phyloP scores from a whole-genome alignment of 495 filamentous ascomycete genomes.

The Tuber melanosporum region DNA sequence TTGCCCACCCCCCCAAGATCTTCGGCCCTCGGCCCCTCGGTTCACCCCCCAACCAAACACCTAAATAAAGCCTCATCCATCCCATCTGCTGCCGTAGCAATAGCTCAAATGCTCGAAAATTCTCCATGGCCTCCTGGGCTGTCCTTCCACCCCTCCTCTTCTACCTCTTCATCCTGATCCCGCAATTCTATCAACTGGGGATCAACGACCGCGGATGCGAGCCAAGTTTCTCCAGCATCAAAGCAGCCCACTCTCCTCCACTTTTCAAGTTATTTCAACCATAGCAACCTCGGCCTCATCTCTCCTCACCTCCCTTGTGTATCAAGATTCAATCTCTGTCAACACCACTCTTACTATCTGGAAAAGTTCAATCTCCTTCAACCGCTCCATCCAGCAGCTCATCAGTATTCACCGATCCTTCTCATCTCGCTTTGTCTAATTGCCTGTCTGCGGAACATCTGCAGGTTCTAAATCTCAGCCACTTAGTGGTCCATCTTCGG shows the following conservation, averaged over 20 bases:
- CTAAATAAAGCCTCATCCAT: not conserved
- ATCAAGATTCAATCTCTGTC: slow-evolving; percentile 11
- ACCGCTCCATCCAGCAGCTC: slow-evolving; percentile 15
- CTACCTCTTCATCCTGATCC: not conserved
- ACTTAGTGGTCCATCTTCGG: not conserved
- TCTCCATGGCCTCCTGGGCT: not conserved
- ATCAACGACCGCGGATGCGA: not conserved
- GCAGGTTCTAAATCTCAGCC: not conserved
- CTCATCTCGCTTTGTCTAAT: not conserved
- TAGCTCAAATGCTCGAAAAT: not conserved
- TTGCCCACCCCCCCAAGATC: not conserved
- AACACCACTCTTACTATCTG: slow-evolving; percentile 8
- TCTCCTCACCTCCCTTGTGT: slow-evolving; percentile 22
- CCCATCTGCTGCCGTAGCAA: not conserved
- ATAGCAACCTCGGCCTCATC: slow-evolving; percentile 26
- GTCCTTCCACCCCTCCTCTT: not conserved
- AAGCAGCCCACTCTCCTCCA: not conserved
- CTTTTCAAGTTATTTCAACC: slow-evolving; percentile 9
- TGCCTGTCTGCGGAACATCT: not conserved
- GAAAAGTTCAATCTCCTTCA: slow-evolving; percentile 4
- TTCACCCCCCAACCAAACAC: not conserved
- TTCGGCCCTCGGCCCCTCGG: not conserved
- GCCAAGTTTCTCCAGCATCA: not conserved
- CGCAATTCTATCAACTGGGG: not conserved
- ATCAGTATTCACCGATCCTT: not conserved